phyloP scores from a whole-genome alignment of 257 asterid species.

The Nicotiana tabacum region DNA sequence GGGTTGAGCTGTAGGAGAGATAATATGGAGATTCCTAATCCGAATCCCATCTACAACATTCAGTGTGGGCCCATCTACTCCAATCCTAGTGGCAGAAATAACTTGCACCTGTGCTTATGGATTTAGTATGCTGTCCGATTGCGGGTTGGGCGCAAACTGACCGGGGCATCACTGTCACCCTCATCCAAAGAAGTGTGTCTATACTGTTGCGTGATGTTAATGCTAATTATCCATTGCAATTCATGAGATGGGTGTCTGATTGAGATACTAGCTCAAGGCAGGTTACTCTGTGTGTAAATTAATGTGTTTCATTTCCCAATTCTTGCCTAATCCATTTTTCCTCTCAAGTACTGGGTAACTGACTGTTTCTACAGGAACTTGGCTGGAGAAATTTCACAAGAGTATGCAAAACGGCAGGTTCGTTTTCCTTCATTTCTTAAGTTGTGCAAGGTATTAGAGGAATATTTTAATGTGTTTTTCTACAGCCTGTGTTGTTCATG shows the following conservation, averaged over 20 bases:
- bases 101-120: neutral
- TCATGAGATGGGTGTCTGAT: neutral
- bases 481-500: neutral
- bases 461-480: neutral
- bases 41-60: neutral
- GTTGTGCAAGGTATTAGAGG: neutral
- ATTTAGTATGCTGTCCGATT: neutral
- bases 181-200: neutral
- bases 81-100: neutral
- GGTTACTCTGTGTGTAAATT: neutral
- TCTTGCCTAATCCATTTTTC: neutral
- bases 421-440: slow-evolving; percentile 10
- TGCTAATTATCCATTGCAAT: neutral
- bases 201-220: neutral
- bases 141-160: neutral
- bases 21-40: neutral
- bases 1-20: neutral
- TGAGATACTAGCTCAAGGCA: neutral
- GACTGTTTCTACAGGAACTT: slow-evolving; percentile 55
- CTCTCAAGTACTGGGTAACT: neutral
- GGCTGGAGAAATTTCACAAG: slow-evolving; percentile 89
- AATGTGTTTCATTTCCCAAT: neutral
- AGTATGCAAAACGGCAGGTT: slow-evolving; percentile 80
- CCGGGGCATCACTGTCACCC: neutral
- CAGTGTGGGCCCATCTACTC: neutral